Base-by-base conservation (phyloP, 805 yeast genomes). In the Jamesozyma lodderae region DNA sequence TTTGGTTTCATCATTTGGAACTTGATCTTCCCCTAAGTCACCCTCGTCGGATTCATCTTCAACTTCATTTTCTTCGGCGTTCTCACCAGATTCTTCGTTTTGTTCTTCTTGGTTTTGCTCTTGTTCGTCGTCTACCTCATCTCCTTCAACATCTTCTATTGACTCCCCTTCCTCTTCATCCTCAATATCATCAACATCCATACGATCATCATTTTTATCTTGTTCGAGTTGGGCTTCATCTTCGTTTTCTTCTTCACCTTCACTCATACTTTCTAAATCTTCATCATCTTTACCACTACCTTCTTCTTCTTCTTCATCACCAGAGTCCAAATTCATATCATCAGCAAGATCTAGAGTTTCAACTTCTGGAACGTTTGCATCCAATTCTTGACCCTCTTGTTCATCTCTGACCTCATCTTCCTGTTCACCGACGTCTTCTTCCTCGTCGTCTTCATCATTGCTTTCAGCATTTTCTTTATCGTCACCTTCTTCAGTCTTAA, bases 341-440 rank as follows among this genome's bases (percentile, higher is more conserved):
- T 92, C 97, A 0, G 97, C 96, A 21, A 90, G 67, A 17, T 92
- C 96, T 46, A 90, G 66, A 3, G 88, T 78, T 42, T 92, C 97
- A 5, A 77, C 68, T 55, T 92, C 95, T 15, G 88, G 90, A 33
- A 80, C 85, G 41, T 77, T 66, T 14, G 75, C 74, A 32, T 85
- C 94, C 36, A 84, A 57, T 41, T 80, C 77, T 36, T 82, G 82
- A 23, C 67, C 69, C 29, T 79, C 83, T 26, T n/a, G n/a, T 13
- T 81, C 80, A 47, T 82, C 73, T 44, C 67, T 74, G 15, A 81
- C 84, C 42, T 76, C 82, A 53, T 81, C 88, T 32, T 83, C 90
- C 52, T 83, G 88, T 53, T 83, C 85, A 9, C 85, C 92, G 36
- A 78, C 84, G 47, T 80, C 86, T 36, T 80, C 82, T 2, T 73